A percentile compares a stretch with the other conserved stretches of the same genome.
These are phyloP conservation scores for Fusarium sp. DNA, from an alignment of 2,329 filamentous ascomycete species.

Conservation along the genomic window DNA sequence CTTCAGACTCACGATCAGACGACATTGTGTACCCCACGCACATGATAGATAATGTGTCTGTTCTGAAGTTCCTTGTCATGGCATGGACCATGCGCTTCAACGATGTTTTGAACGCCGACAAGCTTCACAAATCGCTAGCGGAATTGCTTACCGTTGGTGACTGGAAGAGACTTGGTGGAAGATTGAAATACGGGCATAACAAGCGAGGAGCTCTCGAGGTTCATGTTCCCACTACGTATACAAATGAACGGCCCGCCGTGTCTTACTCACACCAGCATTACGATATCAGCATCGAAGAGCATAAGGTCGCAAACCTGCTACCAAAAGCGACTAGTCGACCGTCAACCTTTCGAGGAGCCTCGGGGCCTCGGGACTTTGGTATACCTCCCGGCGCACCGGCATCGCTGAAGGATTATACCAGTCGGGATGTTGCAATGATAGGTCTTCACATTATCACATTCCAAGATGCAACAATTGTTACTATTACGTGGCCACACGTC, in stretches of 20 bases:
- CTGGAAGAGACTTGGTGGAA: neutral
- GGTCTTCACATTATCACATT: neutral
- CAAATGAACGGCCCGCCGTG: neutral
- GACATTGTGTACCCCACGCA: neutral
- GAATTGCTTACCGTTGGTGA: neutral
- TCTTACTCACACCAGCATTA: neutral
- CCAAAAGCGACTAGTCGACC: accelerated
- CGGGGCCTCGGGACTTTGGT: neutral
- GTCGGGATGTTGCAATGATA: neutral
- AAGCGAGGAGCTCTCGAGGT: neutral
- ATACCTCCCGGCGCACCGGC: accelerated
- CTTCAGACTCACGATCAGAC: accelerated
- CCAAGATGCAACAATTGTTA: neutral
- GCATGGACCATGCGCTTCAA: neutral
- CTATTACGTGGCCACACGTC: neutral
- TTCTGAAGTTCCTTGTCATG: neutral
- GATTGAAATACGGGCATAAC: neutral
- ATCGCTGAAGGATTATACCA: neutral
- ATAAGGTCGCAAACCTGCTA: accelerated
- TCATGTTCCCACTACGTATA: neutral
- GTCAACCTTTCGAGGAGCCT: neutral
- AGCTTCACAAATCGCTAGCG: neutral
- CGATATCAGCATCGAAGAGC: neutral
- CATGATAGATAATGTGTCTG: neutral
- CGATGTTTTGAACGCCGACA: neutral